phyloP scores from a whole-genome alignment of 352 stramenopile species.

The Phytophthora pisi region DNA sequence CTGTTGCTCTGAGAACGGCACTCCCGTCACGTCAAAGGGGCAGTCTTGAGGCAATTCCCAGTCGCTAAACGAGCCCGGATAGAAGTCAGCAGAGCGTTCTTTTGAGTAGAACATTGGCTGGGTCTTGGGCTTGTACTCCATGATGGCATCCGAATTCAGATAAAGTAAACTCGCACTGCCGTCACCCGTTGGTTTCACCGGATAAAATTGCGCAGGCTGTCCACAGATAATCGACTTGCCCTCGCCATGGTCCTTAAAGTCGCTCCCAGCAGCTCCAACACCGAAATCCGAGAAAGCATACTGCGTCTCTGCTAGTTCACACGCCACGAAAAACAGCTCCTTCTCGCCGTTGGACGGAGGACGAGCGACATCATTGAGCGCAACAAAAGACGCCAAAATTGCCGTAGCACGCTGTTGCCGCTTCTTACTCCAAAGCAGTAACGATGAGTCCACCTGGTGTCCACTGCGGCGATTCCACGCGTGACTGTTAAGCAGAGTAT shows the following conservation, averaged over 20 bases:
- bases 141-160: conserved; percentile 57
- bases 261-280: conserved; percentile 45
- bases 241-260: conserved; percentile 31
- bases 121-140: conserved; percentile 37
- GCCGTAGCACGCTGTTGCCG: conserved; percentile 53
- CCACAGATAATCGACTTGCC: conserved; percentile 49
- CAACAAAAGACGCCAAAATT: conserved; percentile 51
- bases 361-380: conserved; percentile 30
- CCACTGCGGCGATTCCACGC: conserved; percentile 55
- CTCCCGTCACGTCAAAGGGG: conserved; percentile 39
- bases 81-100: conserved; percentile 33
- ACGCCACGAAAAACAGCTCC: conserved; percentile 62
- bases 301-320: conserved; percentile 56
- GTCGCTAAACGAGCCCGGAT: conserved; percentile 42
- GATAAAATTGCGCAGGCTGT: conserved; percentile 50
- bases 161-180: conserved; percentile 39
- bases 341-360: conserved; percentile 59
- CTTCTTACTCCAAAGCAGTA: conserved; percentile 64
- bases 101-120: conserved; percentile 42
- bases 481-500: conserved; percentile 49
- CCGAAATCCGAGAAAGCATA: conserved; percentile 59
- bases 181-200: conserved; percentile 19
- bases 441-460: conserved; percentile 65
- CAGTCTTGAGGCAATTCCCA: conserved; percentile 43
- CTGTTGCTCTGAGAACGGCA: conserved; percentile 37